phyloP scores from a whole-genome alignment of 257 asterid genomes.

The Salvia hispanica region DNA sequence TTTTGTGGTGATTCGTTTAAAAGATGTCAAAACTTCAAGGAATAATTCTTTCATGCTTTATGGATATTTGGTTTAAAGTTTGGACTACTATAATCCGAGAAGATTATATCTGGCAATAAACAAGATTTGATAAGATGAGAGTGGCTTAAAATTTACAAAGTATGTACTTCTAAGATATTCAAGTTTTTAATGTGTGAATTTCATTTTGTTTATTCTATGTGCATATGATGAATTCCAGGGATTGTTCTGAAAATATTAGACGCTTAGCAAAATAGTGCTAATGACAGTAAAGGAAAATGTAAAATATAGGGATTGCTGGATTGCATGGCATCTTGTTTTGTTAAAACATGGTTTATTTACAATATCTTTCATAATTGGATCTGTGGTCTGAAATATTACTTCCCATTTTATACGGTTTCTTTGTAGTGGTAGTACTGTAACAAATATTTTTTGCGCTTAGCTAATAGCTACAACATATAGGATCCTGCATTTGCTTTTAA shows the following conservation, averaged over 20 bases:
- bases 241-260: neutral
- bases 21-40: too few relatives aligned
- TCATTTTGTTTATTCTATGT: neutral
- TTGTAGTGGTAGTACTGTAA: neutral
- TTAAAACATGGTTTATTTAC: slow-evolving; percentile 3
- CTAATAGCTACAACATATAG: neutral
- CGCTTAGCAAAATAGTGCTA: neutral
- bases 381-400: slow-evolving; percentile 10
- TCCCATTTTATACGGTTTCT: slow-evolving; percentile 11
- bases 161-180: neutral
- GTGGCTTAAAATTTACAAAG: neutral
- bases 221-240: neutral
- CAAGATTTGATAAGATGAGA: neutral
- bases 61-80: neutral
- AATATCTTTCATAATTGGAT: neutral
- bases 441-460: slow-evolving; percentile 6
- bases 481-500: slow-evolving; percentile 16
- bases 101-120: neutral
- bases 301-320: slow-evolving; percentile 9
- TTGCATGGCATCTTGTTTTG: slow-evolving; percentile 20
- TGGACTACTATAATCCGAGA: neutral
- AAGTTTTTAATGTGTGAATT: neutral
- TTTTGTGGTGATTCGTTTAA: neutral
- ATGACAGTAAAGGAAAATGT: neutral
- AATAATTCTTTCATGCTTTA: too few relatives aligned